Base-by-base conservation (phyloP, 164 flowering plant species). In the Dillenia suffruticosa region DNA sequence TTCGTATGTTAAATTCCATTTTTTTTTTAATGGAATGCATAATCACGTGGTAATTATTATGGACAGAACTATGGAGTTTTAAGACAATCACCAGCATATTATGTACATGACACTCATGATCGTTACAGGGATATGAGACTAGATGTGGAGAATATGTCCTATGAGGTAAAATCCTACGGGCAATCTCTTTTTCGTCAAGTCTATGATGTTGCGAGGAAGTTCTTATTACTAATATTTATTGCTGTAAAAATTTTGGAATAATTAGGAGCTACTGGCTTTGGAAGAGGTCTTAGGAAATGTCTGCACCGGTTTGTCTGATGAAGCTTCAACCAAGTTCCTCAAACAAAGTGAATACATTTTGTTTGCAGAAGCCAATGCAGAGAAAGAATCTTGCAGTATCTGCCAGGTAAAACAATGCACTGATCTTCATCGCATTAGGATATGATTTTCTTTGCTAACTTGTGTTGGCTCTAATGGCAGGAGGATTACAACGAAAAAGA, bases 101-200 rank as follows among this genome's bases (percentile, higher is more conserved):
- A 54, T 24, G 40, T 46, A 12, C 22, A 44, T 8, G 65, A 62
- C 10, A 45, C 10, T 11, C 51, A 14, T 5, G 70, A 60, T 55
- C 60, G 26, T 56, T 54, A 66, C 16, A 48, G 64, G 46, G 64
- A 57, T 16, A 67, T 67, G 70, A 32, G 70, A 17, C 59, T 67
- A 8, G 70, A 67, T 55, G 70, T 67, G 51, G 70, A 67, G 49
- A 60, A 67, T 49, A 67, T 67, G 70, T 59, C 70, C 55, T 67
- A 67, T 60, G 70, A 67, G 70, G 70, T 67, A 32, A 32, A 32
- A 32, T 32, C 40, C 6, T 6, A 32, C 40, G 5, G 5, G 40
- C 40, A 5, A 55, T 43, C 24, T 26, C 12, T 52, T 1, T 17
- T 17, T 14, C 14, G 13, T 11, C 14, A 17, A 13, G 26, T 5